A percentile compares a stretch with the other conserved stretches of the same genome.
Conservation (phyloP, 2,329 filamentous ascomycete species). For the Trichoderma sp. region DNA sequence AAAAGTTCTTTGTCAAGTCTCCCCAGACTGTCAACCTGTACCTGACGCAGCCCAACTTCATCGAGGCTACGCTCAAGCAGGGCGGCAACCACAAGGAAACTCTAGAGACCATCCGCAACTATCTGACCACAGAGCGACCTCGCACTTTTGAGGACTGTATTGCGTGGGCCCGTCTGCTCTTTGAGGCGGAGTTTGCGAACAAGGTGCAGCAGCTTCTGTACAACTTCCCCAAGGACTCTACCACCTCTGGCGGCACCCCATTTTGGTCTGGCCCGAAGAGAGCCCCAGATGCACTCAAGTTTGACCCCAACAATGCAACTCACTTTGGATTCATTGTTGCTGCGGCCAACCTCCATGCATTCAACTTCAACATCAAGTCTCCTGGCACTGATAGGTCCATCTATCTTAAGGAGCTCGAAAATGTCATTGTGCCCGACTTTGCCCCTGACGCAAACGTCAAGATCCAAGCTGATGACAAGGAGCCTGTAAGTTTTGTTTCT, state of each 20-base stretch:
- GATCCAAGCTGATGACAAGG: constrained; percentile 94
- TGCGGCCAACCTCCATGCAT: constrained; percentile 89
- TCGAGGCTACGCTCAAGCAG: constrained; percentile 84
- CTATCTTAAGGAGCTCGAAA: constrained; percentile 79
- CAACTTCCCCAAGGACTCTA: constrained; percentile 95
- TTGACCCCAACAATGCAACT: constrained; percentile 79
- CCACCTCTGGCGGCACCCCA: constrained; percentile 80
- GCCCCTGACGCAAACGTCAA: constrained; percentile 86
- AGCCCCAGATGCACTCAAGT: constrained; percentile 87
- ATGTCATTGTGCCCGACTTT: constrained; percentile 96
- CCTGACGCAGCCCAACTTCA: constrained; percentile 85
- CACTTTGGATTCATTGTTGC: constrained; percentile 88
- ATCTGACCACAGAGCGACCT: constrained; percentile 87
- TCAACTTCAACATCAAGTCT: constrained; percentile 97
- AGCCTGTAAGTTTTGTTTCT: constrained; percentile 63
- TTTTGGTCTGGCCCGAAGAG: constrained; percentile 99
- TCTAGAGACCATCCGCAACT: constrained; percentile 85
- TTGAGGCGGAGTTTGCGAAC: constrained; percentile 97
- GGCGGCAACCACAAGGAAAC: constrained; percentile 94
- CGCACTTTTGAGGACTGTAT: constrained; percentile 95
- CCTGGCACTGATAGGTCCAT: constrained; percentile 67
- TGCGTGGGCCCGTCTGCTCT: constrained; percentile 88
- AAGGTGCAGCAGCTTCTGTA: constrained; percentile 92
- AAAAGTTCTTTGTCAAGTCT: constrained; percentile 89
- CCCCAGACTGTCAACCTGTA: constrained; percentile 95